These are phyloP conservation scores for Tinospora cordifolia DNA, from an alignment of 164 flowering plant species.

Conservation along the genomic window DNA sequence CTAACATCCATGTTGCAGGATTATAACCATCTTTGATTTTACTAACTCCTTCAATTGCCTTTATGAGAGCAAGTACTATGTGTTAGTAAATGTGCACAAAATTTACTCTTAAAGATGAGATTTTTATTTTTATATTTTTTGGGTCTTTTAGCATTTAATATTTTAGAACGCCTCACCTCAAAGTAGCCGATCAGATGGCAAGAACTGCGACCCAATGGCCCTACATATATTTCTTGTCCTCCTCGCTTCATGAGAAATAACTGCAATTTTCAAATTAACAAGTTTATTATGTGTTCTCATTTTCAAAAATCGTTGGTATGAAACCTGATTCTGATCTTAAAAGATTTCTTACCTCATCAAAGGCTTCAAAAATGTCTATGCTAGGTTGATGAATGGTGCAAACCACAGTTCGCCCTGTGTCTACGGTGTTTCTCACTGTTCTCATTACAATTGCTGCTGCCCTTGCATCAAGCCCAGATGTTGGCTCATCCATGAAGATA, in stretches of 20 bases:
- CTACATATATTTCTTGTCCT: slow-evolving; percentile 83
- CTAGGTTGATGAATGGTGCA: slow-evolving; percentile 53
- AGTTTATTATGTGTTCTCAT: not conserved
- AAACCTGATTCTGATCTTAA: not conserved
- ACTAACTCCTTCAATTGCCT: slow-evolving; percentile 26
- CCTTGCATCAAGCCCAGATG: slow-evolving; percentile 41
- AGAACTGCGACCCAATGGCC: slow-evolving; percentile 68
- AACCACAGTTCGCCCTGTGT: slow-evolving; percentile 32
- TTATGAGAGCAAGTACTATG: not conserved
- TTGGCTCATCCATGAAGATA: slow-evolving; percentile 44
- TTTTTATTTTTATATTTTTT: no score
- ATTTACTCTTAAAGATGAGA: no score
- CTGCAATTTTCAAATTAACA: slow-evolving; percentile 19
- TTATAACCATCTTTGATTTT: slow-evolving; percentile 26
- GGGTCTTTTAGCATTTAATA: no score
- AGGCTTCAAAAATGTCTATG: slow-evolving; percentile 44
- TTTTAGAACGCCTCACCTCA: slow-evolving; percentile 35
- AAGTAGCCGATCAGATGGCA: slow-evolving; percentile 66
- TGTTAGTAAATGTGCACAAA: no score
- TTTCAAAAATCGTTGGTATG: not conserved
- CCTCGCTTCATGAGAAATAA: slow-evolving; percentile 92
- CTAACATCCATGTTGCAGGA: slow-evolving; percentile 38
- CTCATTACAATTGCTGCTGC: slow-evolving; percentile 44
- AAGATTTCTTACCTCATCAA: slow-evolving; percentile 34
- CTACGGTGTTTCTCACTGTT: slow-evolving; percentile 33